Percentiles rank a stretch among this genome's conserved stretches.
These are phyloP conservation scores for Hysterium pulicare DNA, from an alignment of 2,329 filamentous ascomycete species.

Conservation along the genomic window DNA sequence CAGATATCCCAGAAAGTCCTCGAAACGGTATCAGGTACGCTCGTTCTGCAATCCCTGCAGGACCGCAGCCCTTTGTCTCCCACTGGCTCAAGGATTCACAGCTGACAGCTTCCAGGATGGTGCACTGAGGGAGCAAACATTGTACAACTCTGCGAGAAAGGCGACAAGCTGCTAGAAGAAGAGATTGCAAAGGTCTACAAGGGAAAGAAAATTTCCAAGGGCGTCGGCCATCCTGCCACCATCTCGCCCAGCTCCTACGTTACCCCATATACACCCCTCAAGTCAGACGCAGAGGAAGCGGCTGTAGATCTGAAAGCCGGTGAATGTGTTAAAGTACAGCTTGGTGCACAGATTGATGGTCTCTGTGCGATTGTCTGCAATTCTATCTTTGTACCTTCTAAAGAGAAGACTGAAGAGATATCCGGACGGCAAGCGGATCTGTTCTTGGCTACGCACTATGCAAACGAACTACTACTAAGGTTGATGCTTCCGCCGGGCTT, in stretches of 20 bases:
- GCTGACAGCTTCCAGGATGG: slow-evolving; percentile 50
- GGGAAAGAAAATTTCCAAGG: slow-evolving; percentile 95
- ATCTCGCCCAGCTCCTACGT: slow-evolving; percentile 91
- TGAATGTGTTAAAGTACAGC: slow-evolving; percentile 93
- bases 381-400: slow-evolving; percentile 71
- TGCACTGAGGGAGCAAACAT: slow-evolving; percentile 87
- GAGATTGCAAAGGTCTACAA: slow-evolving; percentile 96
- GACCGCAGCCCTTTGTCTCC: too few species aligned
- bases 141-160: slow-evolving; percentile 89
- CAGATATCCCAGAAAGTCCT: slow-evolving; percentile 95
- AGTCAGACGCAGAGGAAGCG: slow-evolving; percentile 82
- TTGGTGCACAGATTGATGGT: slow-evolving; percentile 98
- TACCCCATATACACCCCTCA: slow-evolving; percentile 93
- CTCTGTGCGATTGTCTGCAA: slow-evolving; percentile 96
- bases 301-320: slow-evolving; percentile 73
- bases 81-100: too few species aligned
- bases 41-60: slow-evolving; percentile 5
- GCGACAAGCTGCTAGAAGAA: slow-evolving; percentile 90
- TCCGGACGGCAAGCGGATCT: slow-evolving; percentile 81
- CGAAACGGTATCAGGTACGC: slow-evolving; percentile 67
- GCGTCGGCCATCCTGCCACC: slow-evolving; percentile 90
- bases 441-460: slow-evolving; percentile 86
- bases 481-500: slow-evolving; percentile 89
- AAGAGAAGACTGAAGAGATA: slow-evolving; percentile 61
- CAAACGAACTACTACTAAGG: slow-evolving; percentile 89